Evolutionary conservation across 169 alveolate genomes (phyloP).

Genomic region (Plasmodium coatneyi): DNA sequence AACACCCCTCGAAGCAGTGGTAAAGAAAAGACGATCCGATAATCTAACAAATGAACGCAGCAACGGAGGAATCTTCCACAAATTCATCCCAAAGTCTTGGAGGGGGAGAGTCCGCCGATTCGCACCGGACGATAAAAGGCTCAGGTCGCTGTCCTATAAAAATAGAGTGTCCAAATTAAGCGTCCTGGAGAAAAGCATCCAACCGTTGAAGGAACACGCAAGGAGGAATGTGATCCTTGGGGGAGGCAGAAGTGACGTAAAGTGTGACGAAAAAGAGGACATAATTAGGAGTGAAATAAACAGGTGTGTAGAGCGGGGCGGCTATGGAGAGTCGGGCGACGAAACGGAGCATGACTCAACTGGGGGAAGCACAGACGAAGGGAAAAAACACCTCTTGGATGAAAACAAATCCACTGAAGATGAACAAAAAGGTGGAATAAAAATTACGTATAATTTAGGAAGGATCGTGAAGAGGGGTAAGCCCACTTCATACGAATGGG

Average conservation of each 20-base stretch:
- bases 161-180: constrained; percentile 17
- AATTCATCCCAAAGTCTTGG: background rate
- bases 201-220: background rate
- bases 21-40: background rate
- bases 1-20: background rate
- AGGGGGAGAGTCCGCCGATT: background rate
- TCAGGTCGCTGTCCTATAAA: constrained; percentile 36
- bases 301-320: background rate
- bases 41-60: background rate
- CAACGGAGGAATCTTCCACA: background rate
- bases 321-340: background rate
- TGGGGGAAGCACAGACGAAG: background rate
- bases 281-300: background rate
- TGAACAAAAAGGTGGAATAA: background rate
- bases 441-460: background rate
- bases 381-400: background rate
- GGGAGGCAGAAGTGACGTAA: background rate
- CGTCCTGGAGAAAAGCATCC: constrained; percentile 28
- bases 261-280: background rate
- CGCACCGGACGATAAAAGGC: background rate
- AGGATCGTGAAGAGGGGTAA: background rate
- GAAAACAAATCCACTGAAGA: background rate
- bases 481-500: background rate
- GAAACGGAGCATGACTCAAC: background rate
- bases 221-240: background rate